A percentile compares a stretch with the other conserved stretches of the same genome.
These are phyloP conservation scores for Suillus brevipes DNA, from an alignment of 768 basidiomycete species.

Conservation along the genomic window DNA sequence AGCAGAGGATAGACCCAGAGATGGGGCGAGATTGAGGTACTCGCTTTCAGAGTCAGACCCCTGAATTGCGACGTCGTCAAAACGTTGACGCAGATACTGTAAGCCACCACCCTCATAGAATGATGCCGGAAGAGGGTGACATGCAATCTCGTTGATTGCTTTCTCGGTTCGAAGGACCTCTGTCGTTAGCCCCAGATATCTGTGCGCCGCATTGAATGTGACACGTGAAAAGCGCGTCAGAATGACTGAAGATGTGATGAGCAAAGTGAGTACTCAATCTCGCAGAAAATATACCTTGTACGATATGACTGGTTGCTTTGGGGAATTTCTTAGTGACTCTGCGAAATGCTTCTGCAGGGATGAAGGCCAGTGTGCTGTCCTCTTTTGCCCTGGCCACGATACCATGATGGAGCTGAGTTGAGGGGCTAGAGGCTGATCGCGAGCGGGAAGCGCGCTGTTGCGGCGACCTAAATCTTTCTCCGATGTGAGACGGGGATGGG, in stretches of 20 bases:
- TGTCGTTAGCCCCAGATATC: slow-evolving; percentile 90
- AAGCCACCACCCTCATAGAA: slow-evolving; percentile 95
- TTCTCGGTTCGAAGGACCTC: slow-evolving; percentile 97
- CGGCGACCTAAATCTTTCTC: slow-evolving; percentile 13
- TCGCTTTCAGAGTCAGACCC: slow-evolving; percentile 54
- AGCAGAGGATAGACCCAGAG: slow-evolving; percentile 13
- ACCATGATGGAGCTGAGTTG: slow-evolving; percentile 53
- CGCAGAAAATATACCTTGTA: slow-evolving; percentile 62
- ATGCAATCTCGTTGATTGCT: slow-evolving; percentile 95
- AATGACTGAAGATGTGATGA: slow-evolving; percentile 60
- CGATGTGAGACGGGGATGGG: slow-evolving; percentile 13
- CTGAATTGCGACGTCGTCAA: slow-evolving; percentile 56
- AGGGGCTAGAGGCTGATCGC: slow-evolving; percentile 26
- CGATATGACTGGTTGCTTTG: slow-evolving; percentile 94
- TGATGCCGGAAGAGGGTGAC: slow-evolving; percentile 85
- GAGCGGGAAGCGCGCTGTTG: slow-evolving; percentile 23
- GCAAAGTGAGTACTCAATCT: slow-evolving; percentile 10
- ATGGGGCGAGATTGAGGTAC: slow-evolving; percentile 45
- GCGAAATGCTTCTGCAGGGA: slow-evolving; percentile 95
- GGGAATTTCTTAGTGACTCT: slow-evolving; percentile 94
- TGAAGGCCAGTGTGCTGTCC: slow-evolving; percentile 96
- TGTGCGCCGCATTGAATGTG: slow-evolving; percentile 96
- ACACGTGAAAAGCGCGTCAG: slow-evolving; percentile 95
- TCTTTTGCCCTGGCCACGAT: slow-evolving; percentile 91
- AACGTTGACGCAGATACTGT: slow-evolving; percentile 86